A percentile compares a stretch with the other conserved stretches of the same genome.
phyloP scores from a whole-genome alignment of 176 grass and related monocot species.

The Elymus sibiricus region DNA sequence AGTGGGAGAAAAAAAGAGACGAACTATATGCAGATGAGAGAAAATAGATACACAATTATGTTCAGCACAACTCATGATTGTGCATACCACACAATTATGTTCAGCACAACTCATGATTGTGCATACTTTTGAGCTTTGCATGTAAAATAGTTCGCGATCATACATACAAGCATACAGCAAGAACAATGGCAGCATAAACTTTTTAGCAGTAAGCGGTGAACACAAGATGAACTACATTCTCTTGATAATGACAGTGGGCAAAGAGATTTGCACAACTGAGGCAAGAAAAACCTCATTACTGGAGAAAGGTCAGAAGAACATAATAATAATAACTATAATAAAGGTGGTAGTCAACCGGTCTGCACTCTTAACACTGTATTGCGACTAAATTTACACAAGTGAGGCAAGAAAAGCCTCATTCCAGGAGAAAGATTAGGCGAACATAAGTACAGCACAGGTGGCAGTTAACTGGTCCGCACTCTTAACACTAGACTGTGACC shows the following conservation, averaged over 20 bases:
- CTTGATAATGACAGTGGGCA: slow-evolving; percentile 8
- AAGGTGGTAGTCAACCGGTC: neutral
- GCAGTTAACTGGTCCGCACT: neutral
- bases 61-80: too few relatives aligned
- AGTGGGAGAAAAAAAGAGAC: too few relatives aligned
- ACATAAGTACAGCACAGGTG: neutral
- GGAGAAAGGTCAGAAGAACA: neutral
- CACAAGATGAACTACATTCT: neutral
- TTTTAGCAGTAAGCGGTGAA: neutral
- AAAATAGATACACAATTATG: too few relatives aligned
- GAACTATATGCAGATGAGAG: too few relatives aligned
- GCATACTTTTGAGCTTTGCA: neutral
- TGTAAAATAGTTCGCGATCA: neutral
- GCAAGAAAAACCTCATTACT: neutral
- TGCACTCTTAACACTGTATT: neutral
- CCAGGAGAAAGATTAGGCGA: neutral
- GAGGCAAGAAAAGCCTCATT: neutral
- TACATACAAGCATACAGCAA: neutral
- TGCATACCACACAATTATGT: too few relatives aligned
- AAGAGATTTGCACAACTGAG: neutral
- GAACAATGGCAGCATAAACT: neutral
- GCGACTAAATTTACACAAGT: neutral
- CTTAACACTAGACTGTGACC: neutral
- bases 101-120: neutral
- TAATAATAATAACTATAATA: slow-evolving; percentile 17